A percentile compares a stretch with the other conserved stretches of the same genome.
phyloP scores from a whole-genome alignment of 768 basidiomycete species.

The Imleria badia region DNA sequence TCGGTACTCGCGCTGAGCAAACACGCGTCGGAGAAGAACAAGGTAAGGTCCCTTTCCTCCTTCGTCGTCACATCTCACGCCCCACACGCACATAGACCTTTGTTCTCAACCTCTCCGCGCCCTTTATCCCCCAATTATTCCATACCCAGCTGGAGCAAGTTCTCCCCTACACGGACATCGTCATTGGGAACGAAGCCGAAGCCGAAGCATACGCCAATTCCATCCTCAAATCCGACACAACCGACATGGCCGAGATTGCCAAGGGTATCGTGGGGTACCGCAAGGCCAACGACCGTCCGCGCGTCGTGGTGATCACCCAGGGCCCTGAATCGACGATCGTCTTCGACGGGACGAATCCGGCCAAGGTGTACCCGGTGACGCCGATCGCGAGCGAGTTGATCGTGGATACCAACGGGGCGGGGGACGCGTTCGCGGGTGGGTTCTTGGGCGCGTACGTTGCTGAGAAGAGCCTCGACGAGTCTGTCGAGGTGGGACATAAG shows the following conservation, averaged over 20 bases:
- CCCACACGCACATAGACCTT: conserved; percentile 58
- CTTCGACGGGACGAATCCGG: conserved; percentile 57
- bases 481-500: conserved; percentile 83
- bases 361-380: conserved; percentile 58
- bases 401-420: conserved; percentile 97
- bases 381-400: conserved; percentile 62
- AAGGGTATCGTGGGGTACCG: conserved; percentile 66
- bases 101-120: conserved; percentile 91
- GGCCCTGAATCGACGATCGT: conserved; percentile 79
- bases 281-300: conserved; percentile 78
- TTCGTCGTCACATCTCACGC: not conserved
- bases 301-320: conserved; percentile 89
- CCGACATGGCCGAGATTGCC: conserved; percentile 68
- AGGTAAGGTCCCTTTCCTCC: conserved; percentile 44
- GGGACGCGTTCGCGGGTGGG: conserved; percentile 96
- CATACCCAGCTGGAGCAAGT: conserved; percentile 77
- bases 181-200: conserved; percentile 97
- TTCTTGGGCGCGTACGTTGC: conserved; percentile 84
- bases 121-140: conserved; percentile 97
- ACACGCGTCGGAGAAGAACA: conserved; percentile 71
- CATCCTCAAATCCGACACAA: conserved; percentile 66
- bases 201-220: conserved; percentile 83
- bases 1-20: conserved; percentile 72
- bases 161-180: conserved; percentile 79
- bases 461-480: conserved; percentile 76